Evolutionary conservation across 352 stramenopile genomes (phyloP), one percentile per base, ranked within the genome.

Genomic region (Globisporangium nunn): DNA sequence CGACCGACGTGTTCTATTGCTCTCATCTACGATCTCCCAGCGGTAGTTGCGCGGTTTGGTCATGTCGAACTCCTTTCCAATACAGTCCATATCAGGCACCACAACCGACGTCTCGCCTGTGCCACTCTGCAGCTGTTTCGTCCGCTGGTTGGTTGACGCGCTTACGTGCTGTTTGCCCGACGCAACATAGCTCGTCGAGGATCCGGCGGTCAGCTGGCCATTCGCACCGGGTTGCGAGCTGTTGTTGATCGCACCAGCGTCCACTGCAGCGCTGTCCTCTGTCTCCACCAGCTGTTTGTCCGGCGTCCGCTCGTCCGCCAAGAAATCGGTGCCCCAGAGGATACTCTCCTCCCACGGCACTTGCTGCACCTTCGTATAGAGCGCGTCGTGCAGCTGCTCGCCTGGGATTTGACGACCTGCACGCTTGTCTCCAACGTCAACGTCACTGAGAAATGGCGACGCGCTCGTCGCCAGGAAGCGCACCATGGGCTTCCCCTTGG

Each of bases 311-410:
- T 58, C 72, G 48, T 67, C 54, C 6, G 58, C 44, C 4, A 65
- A 64, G 46, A 87, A 84, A 44, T 88, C 78, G 28, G 84, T 67
- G 0, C 80, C 82, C 82, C 85, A 95, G 8, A 90, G 62, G 29
- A 95, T 93, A 48, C 82, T 70, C 10, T 92, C 73, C 61, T 95
- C 85, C 85, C 85, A 95, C 4, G 65, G 72, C 4, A 93, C 55
- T 50, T 95, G 85, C 63, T 92, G 75, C 30, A 93, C 82, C 44
- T 87, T 91, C 30, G 87, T 68, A 55, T 92, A 95, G 41, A 91
- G 62, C 14, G 71, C 75, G 44, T 92, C 78, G 40, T 54, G 63
- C n/a, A 71, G 58, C 2, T 72, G 58, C 2, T 59, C 52, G 17
- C 69, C 28, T 8, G 58, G 31, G 59, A 64, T 46, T 59, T 59